Conservation (phyloP, 768 basidiomycete genomes). For the Gymnopilus dilepis region DNA sequence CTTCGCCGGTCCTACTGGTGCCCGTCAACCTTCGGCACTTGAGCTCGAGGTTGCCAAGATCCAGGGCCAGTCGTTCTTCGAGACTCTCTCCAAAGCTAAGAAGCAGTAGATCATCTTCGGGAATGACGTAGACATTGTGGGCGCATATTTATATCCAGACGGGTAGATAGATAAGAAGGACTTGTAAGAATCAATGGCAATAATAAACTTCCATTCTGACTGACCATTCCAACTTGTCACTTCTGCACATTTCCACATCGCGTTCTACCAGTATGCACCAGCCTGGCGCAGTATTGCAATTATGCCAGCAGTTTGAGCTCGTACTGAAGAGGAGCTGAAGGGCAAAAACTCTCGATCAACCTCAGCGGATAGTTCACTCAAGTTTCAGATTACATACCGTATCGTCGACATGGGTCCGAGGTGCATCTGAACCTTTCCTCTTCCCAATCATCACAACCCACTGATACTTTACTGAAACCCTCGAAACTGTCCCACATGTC, state of each 20-base stretch:
- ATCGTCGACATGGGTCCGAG: background rate
- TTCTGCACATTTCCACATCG: no score
- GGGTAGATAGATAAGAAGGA: background rate
- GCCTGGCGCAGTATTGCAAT: no score
- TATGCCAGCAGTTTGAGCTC: no score
- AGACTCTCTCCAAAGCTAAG: slow-evolving; percentile 48
- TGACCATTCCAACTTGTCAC: no score
- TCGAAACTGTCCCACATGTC: no score
- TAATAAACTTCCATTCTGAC: no score
- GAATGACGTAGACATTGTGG: background rate
- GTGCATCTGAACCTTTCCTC: background rate
- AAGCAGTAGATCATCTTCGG: slow-evolving; percentile 39
- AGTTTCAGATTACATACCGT: background rate
- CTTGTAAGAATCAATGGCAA: no score
- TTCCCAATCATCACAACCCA: background rate
- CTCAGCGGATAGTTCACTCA: background rate
- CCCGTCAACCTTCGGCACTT: slow-evolving; percentile 62
- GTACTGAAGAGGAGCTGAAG: no score
- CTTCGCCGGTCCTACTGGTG: slow-evolving; percentile 56
- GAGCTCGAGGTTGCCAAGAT: slow-evolving; percentile 62
- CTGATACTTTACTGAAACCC: background rate
- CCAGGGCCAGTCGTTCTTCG: slow-evolving; percentile 64
- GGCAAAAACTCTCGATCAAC: no score
- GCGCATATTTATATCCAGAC: slow-evolving; percentile 1
- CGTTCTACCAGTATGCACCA: no score